phyloP scores from a whole-genome alignment of 345 rosid genomes.

The Salix koriyanagi region DNA sequence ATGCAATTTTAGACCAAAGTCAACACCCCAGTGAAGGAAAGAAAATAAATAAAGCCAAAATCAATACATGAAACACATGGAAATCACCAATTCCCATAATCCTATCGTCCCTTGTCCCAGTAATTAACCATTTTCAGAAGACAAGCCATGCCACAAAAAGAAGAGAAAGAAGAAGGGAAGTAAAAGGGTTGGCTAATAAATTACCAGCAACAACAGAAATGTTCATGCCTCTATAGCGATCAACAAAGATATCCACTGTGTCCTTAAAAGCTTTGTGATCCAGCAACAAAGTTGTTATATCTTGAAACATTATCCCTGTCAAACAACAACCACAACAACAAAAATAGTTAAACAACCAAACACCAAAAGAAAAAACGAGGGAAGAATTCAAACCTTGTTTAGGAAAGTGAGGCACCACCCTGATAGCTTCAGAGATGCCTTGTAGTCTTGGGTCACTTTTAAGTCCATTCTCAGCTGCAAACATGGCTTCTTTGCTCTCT shows the following conservation, averaged over 20 bases:
- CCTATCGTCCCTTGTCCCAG: neutral
- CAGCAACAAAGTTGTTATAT: conserved; percentile 79
- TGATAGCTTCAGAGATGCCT: conserved; percentile 59
- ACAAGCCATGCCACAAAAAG: neutral
- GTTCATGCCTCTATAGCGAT: conserved; percentile 81
- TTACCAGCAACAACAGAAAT: conserved; percentile 92
- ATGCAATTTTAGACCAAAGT: neutral
- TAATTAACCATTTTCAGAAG: neutral
- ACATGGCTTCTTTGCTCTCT: conserved; percentile 34
- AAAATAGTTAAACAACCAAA: neutral
- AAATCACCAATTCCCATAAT: neutral
- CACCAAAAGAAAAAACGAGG: neutral
- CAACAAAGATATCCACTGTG: conserved; percentile 87
- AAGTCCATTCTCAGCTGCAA: conserved; percentile 73
- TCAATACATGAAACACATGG: neutral
- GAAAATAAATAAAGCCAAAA: neutral
- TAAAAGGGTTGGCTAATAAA: neutral
- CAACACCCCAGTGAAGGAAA: neutral
- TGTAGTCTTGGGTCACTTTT: conserved; percentile 65
- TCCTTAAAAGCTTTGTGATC: conserved; percentile 86
- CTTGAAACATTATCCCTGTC: conserved; percentile 95
- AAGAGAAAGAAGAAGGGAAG: neutral
- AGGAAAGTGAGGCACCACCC: conserved; percentile 76
- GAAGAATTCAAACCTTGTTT: conserved; percentile 43
- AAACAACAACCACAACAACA: neutral